Conservation (phyloP, 2,329 filamentous ascomycete species). For the Phoma sp. region DNA sequence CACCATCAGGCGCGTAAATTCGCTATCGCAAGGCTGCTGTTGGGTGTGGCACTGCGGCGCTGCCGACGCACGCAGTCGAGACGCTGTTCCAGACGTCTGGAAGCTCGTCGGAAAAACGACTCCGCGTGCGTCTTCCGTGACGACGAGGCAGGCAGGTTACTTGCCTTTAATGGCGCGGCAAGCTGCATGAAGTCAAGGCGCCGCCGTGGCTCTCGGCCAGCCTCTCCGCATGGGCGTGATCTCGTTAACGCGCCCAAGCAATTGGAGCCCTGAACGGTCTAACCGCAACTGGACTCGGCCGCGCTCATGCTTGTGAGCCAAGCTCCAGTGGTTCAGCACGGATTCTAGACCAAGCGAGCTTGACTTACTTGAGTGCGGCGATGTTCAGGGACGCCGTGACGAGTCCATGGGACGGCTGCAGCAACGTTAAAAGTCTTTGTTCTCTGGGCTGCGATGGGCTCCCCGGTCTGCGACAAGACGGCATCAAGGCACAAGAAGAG, state of each 20-base stretch:
- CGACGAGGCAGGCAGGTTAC: conserved; percentile 22
- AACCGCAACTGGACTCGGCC: conserved; percentile 16
- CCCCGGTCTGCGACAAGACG: not conserved
- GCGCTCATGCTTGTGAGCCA: conserved; percentile 24
- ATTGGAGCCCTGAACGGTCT: conserved; percentile 12
- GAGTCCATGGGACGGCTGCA: conserved; percentile 15
- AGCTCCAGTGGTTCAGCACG: conserved; percentile 24
- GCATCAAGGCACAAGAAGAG: not conserved
- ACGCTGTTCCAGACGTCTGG: conserved; percentile 13
- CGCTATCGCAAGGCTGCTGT: conserved; percentile 14
- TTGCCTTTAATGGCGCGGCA: conserved; percentile 19
- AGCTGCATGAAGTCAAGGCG: conserved; percentile 23
- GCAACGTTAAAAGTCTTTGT: conserved; percentile 20
- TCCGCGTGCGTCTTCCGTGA: conserved; percentile 13
- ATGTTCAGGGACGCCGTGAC: conserved; percentile 23
- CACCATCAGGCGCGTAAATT: conserved; percentile 5
- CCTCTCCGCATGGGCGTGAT: conserved; percentile 22
- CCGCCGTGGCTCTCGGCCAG: conserved; percentile 28
- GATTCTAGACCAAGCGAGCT: conserved; percentile 22
- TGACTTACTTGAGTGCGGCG: conserved; percentile 17
- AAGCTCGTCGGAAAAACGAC: conserved; percentile 3
- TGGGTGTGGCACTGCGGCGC: conserved; percentile 8
- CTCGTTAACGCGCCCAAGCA: conserved; percentile 18
- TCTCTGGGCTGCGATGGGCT: conserved; percentile 6
- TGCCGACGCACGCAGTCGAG: conserved; percentile 16